A percentile compares a stretch with the other conserved stretches of the same genome.
Evolutionary conservation across 2,329 filamentous ascomycete genomes (phyloP).

Genomic region (Trichophyton mentagrophytes): DNA sequence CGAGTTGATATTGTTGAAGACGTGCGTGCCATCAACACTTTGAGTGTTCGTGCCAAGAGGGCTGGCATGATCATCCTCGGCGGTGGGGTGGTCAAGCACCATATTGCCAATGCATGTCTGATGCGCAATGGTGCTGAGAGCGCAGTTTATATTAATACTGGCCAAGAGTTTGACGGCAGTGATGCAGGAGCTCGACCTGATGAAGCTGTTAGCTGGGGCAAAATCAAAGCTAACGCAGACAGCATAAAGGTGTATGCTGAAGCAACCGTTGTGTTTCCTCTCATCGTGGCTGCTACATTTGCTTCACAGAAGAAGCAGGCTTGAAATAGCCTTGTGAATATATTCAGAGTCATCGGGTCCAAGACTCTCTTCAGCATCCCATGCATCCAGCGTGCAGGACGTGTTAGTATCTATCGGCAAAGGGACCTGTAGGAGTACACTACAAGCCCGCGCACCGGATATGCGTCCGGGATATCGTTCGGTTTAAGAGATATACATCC

Average conservation of each 20-base stretch:
- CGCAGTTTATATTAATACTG: conserved; percentile 96
- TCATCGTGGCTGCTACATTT: conserved; percentile 56
- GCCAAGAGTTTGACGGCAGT: conserved; percentile 92
- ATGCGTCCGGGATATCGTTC: no score
- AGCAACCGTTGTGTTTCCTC: conserved; percentile 53
- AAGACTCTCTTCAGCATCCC: no score
- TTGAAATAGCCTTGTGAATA: background rate
- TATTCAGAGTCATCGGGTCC: no score
- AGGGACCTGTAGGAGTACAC: no score
- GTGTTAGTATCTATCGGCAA: no score
- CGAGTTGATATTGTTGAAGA: conserved; percentile 88
- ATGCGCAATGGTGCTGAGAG: conserved; percentile 97
- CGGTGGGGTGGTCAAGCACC: conserved; percentile 92
- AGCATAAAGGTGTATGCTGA: conserved; percentile 77
- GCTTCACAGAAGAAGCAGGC: conserved; percentile 28
- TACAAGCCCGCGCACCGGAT: no score
- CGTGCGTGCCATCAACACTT: conserved; percentile 82
- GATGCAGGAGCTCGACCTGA: conserved; percentile 91
- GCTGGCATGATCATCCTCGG: conserved; percentile 93
- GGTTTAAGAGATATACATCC: no score
- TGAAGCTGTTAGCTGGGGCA: conserved; percentile 96
- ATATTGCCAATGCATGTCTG: conserved; percentile 92
- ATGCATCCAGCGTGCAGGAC: no score
- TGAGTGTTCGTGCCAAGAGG: conserved; percentile 73
- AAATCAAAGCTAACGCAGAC: conserved; percentile 81